Percentiles rank a stretch among this genome's conserved stretches.
phyloP scores from a whole-genome alignment of 441 rosid genomes.

The Jatropha multifida region DNA sequence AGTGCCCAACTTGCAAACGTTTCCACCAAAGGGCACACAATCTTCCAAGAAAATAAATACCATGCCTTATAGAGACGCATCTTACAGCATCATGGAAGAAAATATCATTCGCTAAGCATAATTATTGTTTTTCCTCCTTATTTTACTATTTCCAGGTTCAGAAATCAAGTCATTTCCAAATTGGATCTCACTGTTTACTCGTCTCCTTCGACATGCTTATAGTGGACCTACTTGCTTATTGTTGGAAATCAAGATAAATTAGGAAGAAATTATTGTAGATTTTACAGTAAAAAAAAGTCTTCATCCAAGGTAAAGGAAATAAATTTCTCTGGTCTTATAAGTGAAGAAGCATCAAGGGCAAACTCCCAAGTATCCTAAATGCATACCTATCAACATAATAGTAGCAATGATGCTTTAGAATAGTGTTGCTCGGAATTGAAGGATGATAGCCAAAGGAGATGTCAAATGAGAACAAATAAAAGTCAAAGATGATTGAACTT shows the following conservation, averaged over 20 bases:
- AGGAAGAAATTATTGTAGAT: slow-evolving; percentile 1
- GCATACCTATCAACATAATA: not conserved
- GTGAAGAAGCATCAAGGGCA: not conserved
- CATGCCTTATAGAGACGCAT: slow-evolving; percentile 14
- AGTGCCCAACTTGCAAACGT: slow-evolving; percentile 1
- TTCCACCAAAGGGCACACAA: slow-evolving; percentile 17
- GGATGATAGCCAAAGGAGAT: not conserved
- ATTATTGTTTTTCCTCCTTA: slow-evolving; percentile 7
- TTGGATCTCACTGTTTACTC: slow-evolving; percentile 36
- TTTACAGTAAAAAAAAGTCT: not conserved
- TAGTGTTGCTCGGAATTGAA: not conserved
- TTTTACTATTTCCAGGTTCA: slow-evolving; percentile 11
- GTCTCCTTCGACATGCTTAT: slow-evolving; percentile 24
- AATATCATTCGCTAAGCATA: slow-evolving; percentile 7
- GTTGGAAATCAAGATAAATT: slow-evolving; percentile 8
- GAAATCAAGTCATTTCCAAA: slow-evolving; percentile 26
- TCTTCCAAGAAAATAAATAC: slow-evolving; percentile 12
- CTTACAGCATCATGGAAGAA: not conserved
- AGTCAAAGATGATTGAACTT: not conserved
- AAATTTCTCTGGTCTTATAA: not conserved
- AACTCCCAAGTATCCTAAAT: not conserved
- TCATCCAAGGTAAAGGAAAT: not conserved
- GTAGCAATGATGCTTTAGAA: not conserved
- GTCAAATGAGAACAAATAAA: not conserved
- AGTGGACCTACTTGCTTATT: slow-evolving; percentile 34